Evolutionary conservation across 2,329 filamentous ascomycete genomes (phyloP).

Genomic region (Colletotrichum eleusines): DNA sequence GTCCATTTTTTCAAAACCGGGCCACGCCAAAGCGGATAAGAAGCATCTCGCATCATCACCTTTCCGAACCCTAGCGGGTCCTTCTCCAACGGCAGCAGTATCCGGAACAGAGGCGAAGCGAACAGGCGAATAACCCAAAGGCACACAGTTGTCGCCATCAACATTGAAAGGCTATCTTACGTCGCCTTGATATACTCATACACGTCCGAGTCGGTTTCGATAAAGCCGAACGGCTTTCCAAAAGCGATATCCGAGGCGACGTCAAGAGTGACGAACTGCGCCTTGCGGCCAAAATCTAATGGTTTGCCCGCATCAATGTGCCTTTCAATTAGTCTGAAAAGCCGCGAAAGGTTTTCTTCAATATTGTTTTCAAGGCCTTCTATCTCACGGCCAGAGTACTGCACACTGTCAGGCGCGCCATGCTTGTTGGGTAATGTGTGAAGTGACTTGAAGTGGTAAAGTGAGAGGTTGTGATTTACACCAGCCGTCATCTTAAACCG

Average conservation of each 20-base stretch:
- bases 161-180: slow-evolving; percentile 55
- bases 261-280: slow-evolving; percentile 66
- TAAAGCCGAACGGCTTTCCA: slow-evolving; percentile 60
- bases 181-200: slow-evolving; percentile 61
- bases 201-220: slow-evolving; percentile 59
- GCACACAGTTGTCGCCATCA: slow-evolving; percentile 57
- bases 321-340: slow-evolving; percentile 57
- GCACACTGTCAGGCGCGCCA: background rate
- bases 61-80: slow-evolving; percentile 54
- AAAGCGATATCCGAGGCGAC: slow-evolving; percentile 65
- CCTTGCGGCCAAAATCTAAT: slow-evolving; percentile 61
- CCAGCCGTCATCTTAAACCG: slow-evolving; percentile 64
- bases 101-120: slow-evolving; percentile 54
- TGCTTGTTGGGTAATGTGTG: background rate
- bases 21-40: slow-evolving; percentile 44
- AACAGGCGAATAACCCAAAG: slow-evolving; percentile 57
- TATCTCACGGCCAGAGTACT: slow-evolving; percentile 66
- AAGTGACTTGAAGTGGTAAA: background rate
- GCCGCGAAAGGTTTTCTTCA: slow-evolving; percentile 58
- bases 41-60: slow-evolving; percentile 57
- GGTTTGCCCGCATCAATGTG: slow-evolving; percentile 54
- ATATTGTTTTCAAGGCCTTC: slow-evolving; percentile 60
- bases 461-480: slow-evolving; percentile 48
- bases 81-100: slow-evolving; percentile 54
- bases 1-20: slow-evolving; percentile 45